phyloP scores from a whole-genome alignment of 2,329 filamentous ascomycete species.

The Trichoderma koningiopsis region DNA sequence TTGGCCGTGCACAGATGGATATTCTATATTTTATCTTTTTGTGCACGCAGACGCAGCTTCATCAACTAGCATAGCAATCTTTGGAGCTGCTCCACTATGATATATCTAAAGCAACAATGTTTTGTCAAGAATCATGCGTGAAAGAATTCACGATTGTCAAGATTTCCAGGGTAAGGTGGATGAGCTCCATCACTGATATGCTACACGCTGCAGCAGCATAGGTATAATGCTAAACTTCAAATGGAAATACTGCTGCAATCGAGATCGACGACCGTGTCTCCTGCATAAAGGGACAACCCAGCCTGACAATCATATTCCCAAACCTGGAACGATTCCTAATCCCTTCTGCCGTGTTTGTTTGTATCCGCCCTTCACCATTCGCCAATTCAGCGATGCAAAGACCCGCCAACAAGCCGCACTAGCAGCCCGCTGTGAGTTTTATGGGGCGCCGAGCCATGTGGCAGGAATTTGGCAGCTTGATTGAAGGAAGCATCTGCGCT shows the following conservation, averaged over 20 bases:
- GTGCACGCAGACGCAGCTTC: neutral
- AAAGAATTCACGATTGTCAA: neutral
- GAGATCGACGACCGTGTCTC: neutral
- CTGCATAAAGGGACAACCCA: neutral
- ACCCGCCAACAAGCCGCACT: conserved; percentile 20
- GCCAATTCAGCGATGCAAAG: neutral
- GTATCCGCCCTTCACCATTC: neutral
- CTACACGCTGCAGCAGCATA: neutral
- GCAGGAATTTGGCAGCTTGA: neutral
- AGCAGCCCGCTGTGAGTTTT: conserved; percentile 5
- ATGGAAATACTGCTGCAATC: neutral
- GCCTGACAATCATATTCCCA: neutral
- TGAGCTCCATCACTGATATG: neutral
- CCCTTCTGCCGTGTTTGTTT: neutral
- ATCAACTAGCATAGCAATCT: too few relatives aligned
- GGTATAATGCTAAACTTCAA: neutral
- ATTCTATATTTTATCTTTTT: neutral
- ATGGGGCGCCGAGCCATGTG: neutral
- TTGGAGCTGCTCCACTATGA: neutral
- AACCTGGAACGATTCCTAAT: neutral
- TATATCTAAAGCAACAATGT: neutral
- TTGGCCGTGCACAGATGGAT: neutral
- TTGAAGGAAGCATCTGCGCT: neutral
- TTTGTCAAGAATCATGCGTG: neutral
- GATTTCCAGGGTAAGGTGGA: neutral